Evolutionary conservation across 208 protist species (phyloP).

Genomic region (Crithidia acanthocephali): DNA sequence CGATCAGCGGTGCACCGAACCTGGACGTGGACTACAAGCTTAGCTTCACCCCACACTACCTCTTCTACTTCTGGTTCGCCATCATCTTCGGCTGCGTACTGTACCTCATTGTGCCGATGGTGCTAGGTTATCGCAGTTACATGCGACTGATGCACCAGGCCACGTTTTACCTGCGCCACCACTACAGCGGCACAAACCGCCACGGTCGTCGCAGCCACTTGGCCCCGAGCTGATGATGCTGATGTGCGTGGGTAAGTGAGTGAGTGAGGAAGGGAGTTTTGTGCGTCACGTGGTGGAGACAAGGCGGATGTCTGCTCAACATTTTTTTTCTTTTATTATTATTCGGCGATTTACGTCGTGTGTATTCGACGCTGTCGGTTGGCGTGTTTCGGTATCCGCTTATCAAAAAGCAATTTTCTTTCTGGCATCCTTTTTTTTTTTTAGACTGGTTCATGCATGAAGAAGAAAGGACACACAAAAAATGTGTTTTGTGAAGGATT

Average conservation of each 20-base stretch:
- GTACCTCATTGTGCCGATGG: constrained; percentile 57
- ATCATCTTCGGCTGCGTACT: constrained; percentile 63
- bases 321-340: neutral
- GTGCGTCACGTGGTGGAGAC: too few species aligned
- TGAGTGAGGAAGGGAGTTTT: too few species aligned
- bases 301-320: too few species aligned
- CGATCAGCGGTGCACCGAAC: constrained; percentile 60
- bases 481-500: too few species aligned
- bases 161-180: constrained; percentile 28
- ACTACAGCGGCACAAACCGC: constrained; percentile 12
- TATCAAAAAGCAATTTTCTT: too few species aligned
- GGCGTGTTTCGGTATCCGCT: too few species aligned
- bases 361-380: too few species aligned
- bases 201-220: constrained; percentile 14
- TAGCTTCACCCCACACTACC: constrained; percentile 49
- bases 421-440: too few species aligned
- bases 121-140: constrained; percentile 62
- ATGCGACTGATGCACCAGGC: constrained; percentile 42
- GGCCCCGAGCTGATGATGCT: neutral
- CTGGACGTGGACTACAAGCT: constrained; percentile 70
- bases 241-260: too few species aligned
- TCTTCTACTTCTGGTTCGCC: constrained; percentile 78
- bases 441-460: too few species aligned
- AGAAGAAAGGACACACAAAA: too few species aligned
- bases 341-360: neutral